Evolutionary conservation across 2,329 filamentous ascomycete species (phyloP).

Genomic region (Penicillium sp.): DNA sequence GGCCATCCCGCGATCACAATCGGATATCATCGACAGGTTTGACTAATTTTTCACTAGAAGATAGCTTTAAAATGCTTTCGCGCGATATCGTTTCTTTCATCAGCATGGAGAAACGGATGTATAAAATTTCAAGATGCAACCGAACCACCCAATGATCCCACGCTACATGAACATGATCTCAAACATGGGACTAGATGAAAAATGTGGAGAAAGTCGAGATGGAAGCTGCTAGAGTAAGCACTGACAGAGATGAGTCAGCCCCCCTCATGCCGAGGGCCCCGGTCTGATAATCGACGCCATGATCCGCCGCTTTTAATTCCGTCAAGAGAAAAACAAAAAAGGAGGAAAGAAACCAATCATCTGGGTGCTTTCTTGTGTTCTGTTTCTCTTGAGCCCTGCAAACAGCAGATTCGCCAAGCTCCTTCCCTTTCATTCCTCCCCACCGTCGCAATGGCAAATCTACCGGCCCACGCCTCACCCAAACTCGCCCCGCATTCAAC

Average conservation of each 20-base stretch:
- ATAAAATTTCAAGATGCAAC: background rate
- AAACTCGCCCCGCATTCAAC: conserved; percentile 44
- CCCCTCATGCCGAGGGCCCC: conserved; percentile 17
- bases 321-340: background rate
- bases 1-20: conserved; percentile 30
- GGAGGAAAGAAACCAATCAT: background rate
- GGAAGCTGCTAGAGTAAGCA: conserved; percentile 29
- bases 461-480: conserved; percentile 57
- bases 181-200: background rate
- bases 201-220: conserved; percentile 1
- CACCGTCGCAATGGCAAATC: conserved; percentile 49
- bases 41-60: conserved; percentile 35
- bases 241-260: conserved; percentile 26
- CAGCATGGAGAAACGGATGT: background rate
- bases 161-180: too few species aligned
- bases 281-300: conserved; percentile 1
- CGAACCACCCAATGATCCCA: background rate
- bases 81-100: background rate
- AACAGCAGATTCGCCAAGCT: background rate
- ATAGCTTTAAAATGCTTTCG: conserved; percentile 26
- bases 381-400: background rate
- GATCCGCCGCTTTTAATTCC: background rate
- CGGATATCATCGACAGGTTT: conserved; percentile 27
- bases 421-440: conserved; percentile 4
- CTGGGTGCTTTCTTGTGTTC: background rate